Percentiles rank a stretch among this genome's conserved stretches.
Evolutionary conservation across 768 basidiomycete species (phyloP).

Genomic region (Mycena polygramma): DNA sequence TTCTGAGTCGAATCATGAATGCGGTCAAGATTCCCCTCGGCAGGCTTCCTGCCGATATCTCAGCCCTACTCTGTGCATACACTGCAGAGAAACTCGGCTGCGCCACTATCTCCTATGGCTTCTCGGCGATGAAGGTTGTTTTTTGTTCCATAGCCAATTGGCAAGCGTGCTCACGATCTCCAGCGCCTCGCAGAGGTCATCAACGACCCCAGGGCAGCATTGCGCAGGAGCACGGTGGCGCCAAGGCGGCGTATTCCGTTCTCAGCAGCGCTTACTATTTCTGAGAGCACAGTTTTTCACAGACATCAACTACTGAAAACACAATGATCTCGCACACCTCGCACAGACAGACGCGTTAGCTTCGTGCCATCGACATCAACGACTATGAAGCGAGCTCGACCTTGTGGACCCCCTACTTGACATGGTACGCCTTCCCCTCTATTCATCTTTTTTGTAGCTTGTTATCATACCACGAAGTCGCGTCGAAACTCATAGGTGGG

Average conservation of each 20-base stretch:
- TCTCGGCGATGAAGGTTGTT: slow-evolving; percentile 8
- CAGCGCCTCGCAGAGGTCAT: slow-evolving; percentile 23
- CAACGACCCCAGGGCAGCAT: background rate
- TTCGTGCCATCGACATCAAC: background rate
- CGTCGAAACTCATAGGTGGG: slow-evolving; percentile 9
- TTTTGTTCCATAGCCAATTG: background rate
- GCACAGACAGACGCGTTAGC: slow-evolving; percentile 3
- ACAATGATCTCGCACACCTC: slow-evolving; percentile 19
- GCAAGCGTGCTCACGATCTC: background rate
- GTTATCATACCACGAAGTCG: slow-evolving; percentile 1
- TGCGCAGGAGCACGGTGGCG: slow-evolving; percentile 5
- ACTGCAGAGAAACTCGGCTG: too few species aligned
- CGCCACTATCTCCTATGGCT: slow-evolving; percentile 15
- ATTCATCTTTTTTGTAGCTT: too few species aligned
- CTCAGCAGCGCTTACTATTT: slow-evolving; percentile 23
- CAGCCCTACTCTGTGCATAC: too few species aligned
- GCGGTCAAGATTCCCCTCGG: too few species aligned
- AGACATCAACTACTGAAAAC: too few species aligned
- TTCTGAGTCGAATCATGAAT: too few species aligned
- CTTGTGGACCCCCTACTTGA: slow-evolving; percentile 19
- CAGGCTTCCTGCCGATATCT: too few species aligned
- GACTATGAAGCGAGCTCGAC: slow-evolving; percentile 10
- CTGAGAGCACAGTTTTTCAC: background rate
- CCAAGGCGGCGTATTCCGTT: background rate
- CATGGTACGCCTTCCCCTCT: slow-evolving; percentile 22